Conservation (phyloP, 768 basidiomycete species). For the Calvatia gigantea region DNA sequence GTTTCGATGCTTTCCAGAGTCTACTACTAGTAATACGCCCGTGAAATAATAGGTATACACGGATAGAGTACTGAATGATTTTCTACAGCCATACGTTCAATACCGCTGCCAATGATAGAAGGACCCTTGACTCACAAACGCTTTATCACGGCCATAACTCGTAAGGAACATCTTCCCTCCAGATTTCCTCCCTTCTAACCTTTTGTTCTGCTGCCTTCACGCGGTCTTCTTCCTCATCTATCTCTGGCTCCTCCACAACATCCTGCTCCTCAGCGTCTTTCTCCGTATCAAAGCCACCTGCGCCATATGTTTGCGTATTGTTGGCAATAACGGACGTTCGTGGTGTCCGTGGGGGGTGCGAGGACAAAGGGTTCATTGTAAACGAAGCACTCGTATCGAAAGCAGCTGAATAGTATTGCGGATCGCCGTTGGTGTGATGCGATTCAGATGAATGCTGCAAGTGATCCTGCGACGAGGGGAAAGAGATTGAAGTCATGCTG, state of each 20-base stretch:
- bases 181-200: conserved; percentile 64
- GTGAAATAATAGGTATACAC: conserved; percentile 72
- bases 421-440: conserved; percentile 39
- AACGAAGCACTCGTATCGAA: conserved; percentile 64
- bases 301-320: conserved; percentile 35
- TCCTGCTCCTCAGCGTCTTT: conserved; percentile 33
- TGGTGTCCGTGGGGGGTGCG: conserved; percentile 77
- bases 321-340: conserved; percentile 46
- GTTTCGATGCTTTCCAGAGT: conserved; percentile 43
- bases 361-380: conserved; percentile 79
- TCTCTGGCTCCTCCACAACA: conserved; percentile 40
- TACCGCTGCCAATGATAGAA: not conserved
- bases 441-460: conserved; percentile 27
- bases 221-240: conserved; percentile 47
- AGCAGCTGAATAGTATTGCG: conserved; percentile 51
- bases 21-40: conserved; percentile 41
- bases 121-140: conserved; percentile 56
- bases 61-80: conserved; percentile 82
- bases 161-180: conserved; percentile 78
- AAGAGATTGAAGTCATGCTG: conserved; percentile 67
- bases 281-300: conserved; percentile 42
- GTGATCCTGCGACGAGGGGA: conserved; percentile 35
- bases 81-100: conserved; percentile 45
- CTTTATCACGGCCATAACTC: conserved; percentile 80
- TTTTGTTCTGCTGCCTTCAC: conserved; percentile 40